phyloP scores from a whole-genome alignment of 164 flowering plant species.

The Euptelea pleiosperma region DNA sequence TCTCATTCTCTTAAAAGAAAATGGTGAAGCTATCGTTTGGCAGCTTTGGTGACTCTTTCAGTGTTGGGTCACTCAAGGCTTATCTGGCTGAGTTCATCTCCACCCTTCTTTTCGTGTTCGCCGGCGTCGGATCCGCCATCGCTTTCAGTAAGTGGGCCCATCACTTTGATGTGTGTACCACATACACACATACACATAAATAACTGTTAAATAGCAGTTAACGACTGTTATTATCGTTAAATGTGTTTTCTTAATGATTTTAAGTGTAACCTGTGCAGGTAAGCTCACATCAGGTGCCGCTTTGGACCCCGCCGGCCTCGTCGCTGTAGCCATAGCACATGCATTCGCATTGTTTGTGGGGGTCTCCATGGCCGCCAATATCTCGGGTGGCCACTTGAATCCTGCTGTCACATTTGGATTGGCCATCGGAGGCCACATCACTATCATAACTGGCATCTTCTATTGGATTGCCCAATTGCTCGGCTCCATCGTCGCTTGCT shows the following conservation, averaged over 20 bases:
- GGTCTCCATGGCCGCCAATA: slow-evolving; percentile 69
- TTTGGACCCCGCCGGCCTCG: slow-evolving; percentile 62
- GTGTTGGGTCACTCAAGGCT: slow-evolving; percentile 46
- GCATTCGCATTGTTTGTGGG: slow-evolving; percentile 77
- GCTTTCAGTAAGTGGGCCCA: slow-evolving; percentile 44
- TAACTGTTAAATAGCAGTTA: too few relatives aligned
- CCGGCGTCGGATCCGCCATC: slow-evolving; percentile 78
- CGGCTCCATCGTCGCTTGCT: slow-evolving; percentile 70
- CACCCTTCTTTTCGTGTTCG: slow-evolving; percentile 70
- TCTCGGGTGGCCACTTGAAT: slow-evolving; percentile 79
- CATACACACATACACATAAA: too few relatives aligned
- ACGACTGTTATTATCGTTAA: too few relatives aligned
- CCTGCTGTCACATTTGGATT: slow-evolving; percentile 81
- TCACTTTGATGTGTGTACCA: too few relatives aligned
- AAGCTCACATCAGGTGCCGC: slow-evolving; percentile 56
- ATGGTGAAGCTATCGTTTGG: slow-evolving; percentile 68
- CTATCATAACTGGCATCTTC: slow-evolving; percentile 62
- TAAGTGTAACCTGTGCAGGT: too few relatives aligned
- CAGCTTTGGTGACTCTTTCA: slow-evolving; percentile 54
- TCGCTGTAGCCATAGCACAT: slow-evolving; percentile 69
- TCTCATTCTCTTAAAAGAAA: too few relatives aligned
- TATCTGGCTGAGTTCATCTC: slow-evolving; percentile 68
- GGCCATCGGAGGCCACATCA: slow-evolving; percentile 74
- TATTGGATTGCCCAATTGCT: slow-evolving; percentile 69
- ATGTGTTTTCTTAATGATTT: too few relatives aligned